Base-by-base conservation (phyloP, 257 asterid species). In the Osmanthus fragrans region DNA sequence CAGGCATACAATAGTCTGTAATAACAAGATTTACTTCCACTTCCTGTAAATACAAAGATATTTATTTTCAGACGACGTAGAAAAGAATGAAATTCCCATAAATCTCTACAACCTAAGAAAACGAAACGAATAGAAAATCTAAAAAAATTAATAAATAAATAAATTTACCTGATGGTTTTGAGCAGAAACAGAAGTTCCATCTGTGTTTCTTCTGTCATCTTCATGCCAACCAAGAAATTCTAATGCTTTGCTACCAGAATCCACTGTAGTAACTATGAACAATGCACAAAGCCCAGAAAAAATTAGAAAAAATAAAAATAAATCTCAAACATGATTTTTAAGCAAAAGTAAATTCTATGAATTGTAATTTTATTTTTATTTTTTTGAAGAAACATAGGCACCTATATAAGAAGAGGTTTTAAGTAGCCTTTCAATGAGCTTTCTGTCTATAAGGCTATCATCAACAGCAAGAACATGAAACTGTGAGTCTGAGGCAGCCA, bases 401-500 rank as follows among this genome's bases (percentile, higher is more conserved):
- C 93, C 91, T 82, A 87, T 89, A 56, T 78, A 89, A 63, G 91
- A 89, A 71, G 91, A 84, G 19, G 87, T 87, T 47, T 87, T 89
- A 7, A 89, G 91, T 54, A 89, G 91, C 74, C 84, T 87, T 81
- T 89, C 93, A 45, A 89, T 89, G 2, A 89, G 84, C 49, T 89
- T 89, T 77, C 93, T 89, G 36, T 89, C 93, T 65, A 89, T 84
- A 65, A 85, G 30, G 76, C 90, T 87, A 65, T 89, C 93, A 87
- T 89, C 93, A 66, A 89, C 93, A 67, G 93, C 93, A 36, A 89
- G 77, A 42, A 87, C 89, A 82, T 89, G 93, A 74, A 84, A 89
- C 76, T 85, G 89, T 36, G 89, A 76, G 25, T 87, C 91, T 75
- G 87, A 80, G 73, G 87, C 80, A n/a, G 85, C 80, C 89, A 86